Conservation (phyloP, 257 asterid species). For the Gentiana macrophylla region DNA sequence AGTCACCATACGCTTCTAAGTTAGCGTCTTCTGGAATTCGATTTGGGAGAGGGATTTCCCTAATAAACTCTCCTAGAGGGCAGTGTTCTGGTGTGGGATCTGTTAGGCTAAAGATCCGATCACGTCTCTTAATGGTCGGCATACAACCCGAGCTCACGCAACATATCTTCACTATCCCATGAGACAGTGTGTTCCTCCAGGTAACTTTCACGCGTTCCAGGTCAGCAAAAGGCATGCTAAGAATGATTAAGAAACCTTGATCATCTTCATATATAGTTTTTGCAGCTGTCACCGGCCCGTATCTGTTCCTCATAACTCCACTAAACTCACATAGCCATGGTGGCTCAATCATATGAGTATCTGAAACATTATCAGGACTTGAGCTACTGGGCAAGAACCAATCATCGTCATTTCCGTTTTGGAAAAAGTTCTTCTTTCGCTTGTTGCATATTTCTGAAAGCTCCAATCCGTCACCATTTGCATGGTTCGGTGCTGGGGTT, state of each 20-base stretch:
- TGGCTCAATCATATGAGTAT: conserved; percentile 25
- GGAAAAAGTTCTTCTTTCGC: conserved; percentile 24
- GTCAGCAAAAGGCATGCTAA: conserved; percentile 42
- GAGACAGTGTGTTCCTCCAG: conserved; percentile 34
- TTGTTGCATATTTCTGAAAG: conserved; percentile 25
- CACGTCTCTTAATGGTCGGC: conserved; percentile 26
- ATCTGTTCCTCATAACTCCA: conserved; percentile 31
- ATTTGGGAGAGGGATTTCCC: conserved; percentile 36
- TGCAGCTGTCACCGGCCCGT: conserved; percentile 42
- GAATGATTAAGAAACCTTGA: conserved; percentile 27
- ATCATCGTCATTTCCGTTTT: conserved; percentile 25
- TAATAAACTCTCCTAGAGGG: conserved; percentile 37
- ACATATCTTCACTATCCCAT: conserved; percentile 42
- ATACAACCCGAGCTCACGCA: conserved; percentile 34
- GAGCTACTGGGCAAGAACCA: conserved; percentile 16
- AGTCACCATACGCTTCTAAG: conserved; percentile 37
- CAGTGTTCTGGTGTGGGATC: conserved; percentile 44
- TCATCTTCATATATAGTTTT: conserved; percentile 39
- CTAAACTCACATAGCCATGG: conserved; percentile 30
- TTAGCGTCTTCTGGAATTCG: conserved; percentile 44
- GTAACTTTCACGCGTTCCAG: conserved; percentile 38
- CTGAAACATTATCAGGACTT: conserved; percentile 17
- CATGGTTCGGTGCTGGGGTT: conserved; percentile 14
- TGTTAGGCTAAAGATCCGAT: conserved; percentile 32
- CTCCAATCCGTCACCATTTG: conserved; percentile 31